Evolutionary conservation across 495 filamentous ascomycete species (phyloP).

Genomic region (Hypoxylon intermedium): DNA sequence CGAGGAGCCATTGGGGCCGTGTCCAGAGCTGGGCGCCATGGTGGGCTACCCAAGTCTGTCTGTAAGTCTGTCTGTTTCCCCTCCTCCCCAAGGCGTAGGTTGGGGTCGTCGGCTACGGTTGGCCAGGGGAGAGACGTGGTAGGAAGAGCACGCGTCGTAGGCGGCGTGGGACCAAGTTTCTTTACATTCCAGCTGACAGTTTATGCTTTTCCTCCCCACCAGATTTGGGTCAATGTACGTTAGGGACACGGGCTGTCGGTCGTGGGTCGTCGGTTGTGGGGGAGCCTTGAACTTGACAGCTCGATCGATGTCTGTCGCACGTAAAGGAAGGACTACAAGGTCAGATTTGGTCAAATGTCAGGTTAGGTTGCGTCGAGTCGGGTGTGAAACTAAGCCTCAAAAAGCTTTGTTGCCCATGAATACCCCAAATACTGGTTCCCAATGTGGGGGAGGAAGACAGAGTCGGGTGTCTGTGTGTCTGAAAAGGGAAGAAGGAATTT

Average conservation of each 20-base stretch:
- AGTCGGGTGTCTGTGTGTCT: neutral
- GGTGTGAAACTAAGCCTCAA: neutral
- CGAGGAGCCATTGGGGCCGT: slow-evolving; percentile 32
- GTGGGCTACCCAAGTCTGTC: no score
- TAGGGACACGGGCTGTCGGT: neutral
- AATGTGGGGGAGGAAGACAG: slow-evolving; percentile 23
- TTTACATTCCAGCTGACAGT: slow-evolving; percentile 35
- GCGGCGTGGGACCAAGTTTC: slow-evolving; percentile 15
- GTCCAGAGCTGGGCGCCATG: slow-evolving; percentile 44
- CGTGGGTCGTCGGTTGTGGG: neutral
- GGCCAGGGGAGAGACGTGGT: slow-evolving; percentile 5
- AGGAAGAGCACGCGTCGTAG: slow-evolving; percentile 25
- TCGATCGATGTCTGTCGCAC: neutral
- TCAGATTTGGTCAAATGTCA: slow-evolving; percentile 25
- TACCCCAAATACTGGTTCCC: slow-evolving; percentile 26
- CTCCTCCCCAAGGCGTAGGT: neutral
- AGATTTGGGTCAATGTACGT: neutral
- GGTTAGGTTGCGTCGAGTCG: slow-evolving; percentile 6
- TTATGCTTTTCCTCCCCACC: neutral
- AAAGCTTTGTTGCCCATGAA: slow-evolving; percentile 14
- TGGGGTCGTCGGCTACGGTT: neutral
- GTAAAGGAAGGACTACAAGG: slow-evolving; percentile 24
- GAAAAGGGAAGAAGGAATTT: slow-evolving; percentile 26
- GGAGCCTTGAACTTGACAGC: neutral
- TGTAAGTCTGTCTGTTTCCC: slow-evolving; percentile 13